phyloP scores from a whole-genome alignment of 495 filamentous ascomycete species.

The Penicillium nucicola region DNA sequence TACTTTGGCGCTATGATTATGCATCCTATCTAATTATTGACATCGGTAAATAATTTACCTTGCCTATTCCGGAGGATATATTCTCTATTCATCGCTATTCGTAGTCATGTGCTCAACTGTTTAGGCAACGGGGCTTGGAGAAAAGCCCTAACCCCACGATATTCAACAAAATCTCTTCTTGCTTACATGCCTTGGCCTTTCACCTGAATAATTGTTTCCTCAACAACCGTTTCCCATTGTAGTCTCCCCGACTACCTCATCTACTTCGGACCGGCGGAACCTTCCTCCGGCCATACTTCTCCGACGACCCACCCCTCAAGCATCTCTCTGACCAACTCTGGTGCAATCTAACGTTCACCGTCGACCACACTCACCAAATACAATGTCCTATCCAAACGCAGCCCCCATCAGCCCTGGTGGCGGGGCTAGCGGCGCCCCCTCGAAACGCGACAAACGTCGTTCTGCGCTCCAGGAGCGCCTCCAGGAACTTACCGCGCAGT shows the following conservation, averaged over 20 bases:
- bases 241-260: neutral
- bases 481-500: slow-evolving; percentile 65
- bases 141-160: too few relatives aligned
- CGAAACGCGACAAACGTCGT: slow-evolving; percentile 89
- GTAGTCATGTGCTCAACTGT: too few relatives aligned
- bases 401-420: slow-evolving; percentile 34
- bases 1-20: too few relatives aligned
- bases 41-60: too few relatives aligned
- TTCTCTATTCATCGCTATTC: too few relatives aligned
- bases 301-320: slow-evolving; percentile 5
- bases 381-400: slow-evolving; percentile 7
- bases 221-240: too few relatives aligned
- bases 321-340: slow-evolving; percentile 9
- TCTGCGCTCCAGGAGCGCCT: slow-evolving; percentile 74
- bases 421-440: slow-evolving; percentile 38
- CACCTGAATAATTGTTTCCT: too few relatives aligned
- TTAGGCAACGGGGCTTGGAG: too few relatives aligned
- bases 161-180: too few relatives aligned
- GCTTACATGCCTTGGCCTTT: too few relatives aligned
- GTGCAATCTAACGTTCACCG: slow-evolving; percentile 35
- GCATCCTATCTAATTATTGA: too few relatives aligned
- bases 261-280: slow-evolving; percentile 25
- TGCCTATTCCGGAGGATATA: too few relatives aligned
- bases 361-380: slow-evolving; percentile 32
- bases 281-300: slow-evolving; percentile 13